Base-by-base conservation (phyloP, 768 basidiomycete genomes). In the Porphyrellus cyaneotinctus region DNA sequence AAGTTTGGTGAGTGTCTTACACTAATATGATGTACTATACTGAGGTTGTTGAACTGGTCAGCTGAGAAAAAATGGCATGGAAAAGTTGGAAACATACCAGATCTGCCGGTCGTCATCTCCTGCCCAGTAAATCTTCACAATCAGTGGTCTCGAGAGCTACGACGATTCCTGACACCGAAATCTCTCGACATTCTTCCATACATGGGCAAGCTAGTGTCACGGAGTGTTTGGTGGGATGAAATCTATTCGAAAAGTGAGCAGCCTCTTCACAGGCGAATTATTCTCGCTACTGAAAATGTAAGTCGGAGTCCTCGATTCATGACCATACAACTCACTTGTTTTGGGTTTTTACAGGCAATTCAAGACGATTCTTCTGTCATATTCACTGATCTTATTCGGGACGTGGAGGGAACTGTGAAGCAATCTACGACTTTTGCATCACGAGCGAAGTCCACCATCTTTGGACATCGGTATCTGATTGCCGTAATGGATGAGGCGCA, bases 381-480 rank as follows among this genome's bases (percentile, higher is more conserved):
- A 4, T 43, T n/a, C 10, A 8, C 18, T 4, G 26, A 37, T 12
- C 36, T 18, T 6, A 37, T 37, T 18, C 5, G n/a, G n/a, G 36
- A 37, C 18, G 36, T 37, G 6, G 36, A 37, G 36, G n/a, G 6
- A 6, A 37, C n/a, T 12, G 11, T 37, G 4, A 17, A n/a, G 14
- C 35, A 5, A 36, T 36, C 35, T 5, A 2, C 9, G 9, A 15
- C 35, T 2, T 36, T n/a, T n/a, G 35, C 35, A 5, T 17, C 17
- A 5, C 5, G 4, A 42, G 5, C 24, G 24, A 42, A 23, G 4
- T 7, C 8, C 14, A 30, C 32, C 0, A 8, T 45, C 9, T 45
- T 14, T 4, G 1, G 15, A 2, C 1, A 20, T 0, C 3, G 15
- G 4, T 45, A 22, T 17, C 9, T 33, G 2, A 2, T 6, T 8